phyloP scores from a whole-genome alignment of 768 basidiomycete genomes.

The Kwoniella shandongensis region DNA sequence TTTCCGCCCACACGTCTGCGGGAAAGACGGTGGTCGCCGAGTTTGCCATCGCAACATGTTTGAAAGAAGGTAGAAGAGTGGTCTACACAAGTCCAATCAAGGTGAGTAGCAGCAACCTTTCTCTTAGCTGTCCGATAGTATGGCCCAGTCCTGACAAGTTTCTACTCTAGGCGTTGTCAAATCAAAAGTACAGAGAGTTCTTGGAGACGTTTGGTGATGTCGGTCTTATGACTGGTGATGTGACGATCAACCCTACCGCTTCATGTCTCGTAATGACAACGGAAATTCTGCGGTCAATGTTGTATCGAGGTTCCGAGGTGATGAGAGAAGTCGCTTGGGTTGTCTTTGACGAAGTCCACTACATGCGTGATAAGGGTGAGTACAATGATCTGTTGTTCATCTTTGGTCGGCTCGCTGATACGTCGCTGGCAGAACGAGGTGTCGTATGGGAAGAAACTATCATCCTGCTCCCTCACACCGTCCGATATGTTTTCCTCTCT shows the following conservation, averaged over 20 bases:
- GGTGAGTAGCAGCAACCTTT: constrained; percentile 58
- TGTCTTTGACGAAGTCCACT: constrained; percentile 98
- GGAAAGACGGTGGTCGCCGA: constrained; percentile 99
- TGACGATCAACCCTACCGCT: constrained; percentile 95
- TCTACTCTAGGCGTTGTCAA: constrained; percentile 79
- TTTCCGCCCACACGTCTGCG: constrained; percentile 97
- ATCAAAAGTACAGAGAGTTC: constrained; percentile 99
- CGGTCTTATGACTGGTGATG: constrained; percentile 98
- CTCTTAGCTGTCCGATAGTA: not conserved
- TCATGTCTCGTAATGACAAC: constrained; percentile 99
- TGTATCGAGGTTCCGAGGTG: constrained; percentile 96
- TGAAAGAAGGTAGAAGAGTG: constrained; percentile 89
- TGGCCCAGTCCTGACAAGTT: not conserved
- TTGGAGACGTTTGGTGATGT: constrained; percentile 95
- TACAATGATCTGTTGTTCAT: not conserved
- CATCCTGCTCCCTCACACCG: constrained; percentile 91
- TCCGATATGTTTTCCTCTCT: constrained; percentile 97
- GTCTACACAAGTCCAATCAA: constrained; percentile 99
- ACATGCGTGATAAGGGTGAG: constrained; percentile 88
- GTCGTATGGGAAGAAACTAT: constrained; percentile 93
- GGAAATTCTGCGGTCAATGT: constrained; percentile 98
- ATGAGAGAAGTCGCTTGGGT: constrained; percentile 99
- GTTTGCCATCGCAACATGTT: constrained; percentile 96
- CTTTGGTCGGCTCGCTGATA: not conserved
- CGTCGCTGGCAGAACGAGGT: constrained; percentile 69